phyloP scores from a whole-genome alignment of 202 grass and related monocot species.

The Digitaria exilis region DNA sequence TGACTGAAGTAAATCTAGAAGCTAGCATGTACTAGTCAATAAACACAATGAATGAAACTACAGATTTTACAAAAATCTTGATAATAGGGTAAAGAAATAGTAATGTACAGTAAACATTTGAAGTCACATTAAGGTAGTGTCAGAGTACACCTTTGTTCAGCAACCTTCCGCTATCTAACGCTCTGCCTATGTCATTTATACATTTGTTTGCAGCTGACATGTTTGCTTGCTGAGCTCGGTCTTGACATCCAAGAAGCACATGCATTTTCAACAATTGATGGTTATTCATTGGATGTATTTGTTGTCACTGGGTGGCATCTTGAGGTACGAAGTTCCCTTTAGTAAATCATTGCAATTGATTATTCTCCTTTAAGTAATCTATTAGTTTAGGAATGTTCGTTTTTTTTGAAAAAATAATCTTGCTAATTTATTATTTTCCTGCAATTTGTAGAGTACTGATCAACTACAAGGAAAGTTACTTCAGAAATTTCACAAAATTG shows the following conservation, averaged over 20 bases:
- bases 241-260: conserved; percentile 94
- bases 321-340: conserved; percentile 50
- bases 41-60: background rate
- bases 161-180: background rate
- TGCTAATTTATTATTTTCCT: conserved; percentile 27
- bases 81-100: conserved; percentile 12
- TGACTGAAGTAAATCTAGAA: conserved; percentile 16
- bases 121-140: conserved; percentile 8
- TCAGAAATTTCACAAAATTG: conserved; percentile 55
- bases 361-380: background rate
- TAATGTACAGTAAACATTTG: background rate
- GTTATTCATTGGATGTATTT: conserved; percentile 84
- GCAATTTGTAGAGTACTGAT: conserved; percentile 59
- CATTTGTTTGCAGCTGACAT: conserved; percentile 64
- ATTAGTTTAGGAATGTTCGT: background rate
- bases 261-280: conserved; percentile 85
- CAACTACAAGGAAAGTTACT: conserved; percentile 55
- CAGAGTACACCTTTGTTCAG: background rate
- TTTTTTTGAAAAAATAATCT: background rate
- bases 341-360: background rate
- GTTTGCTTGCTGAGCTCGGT: conserved; percentile 62
- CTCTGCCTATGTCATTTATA: conserved; percentile 12
- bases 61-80: background rate
- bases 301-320: conserved; percentile 76
- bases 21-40: background rate